Percentiles rank a stretch among this genome's conserved stretches.
phyloP scores from a whole-genome alignment of 2,329 filamentous ascomycete species.

The Plectosphaerella cucumerina region DNA sequence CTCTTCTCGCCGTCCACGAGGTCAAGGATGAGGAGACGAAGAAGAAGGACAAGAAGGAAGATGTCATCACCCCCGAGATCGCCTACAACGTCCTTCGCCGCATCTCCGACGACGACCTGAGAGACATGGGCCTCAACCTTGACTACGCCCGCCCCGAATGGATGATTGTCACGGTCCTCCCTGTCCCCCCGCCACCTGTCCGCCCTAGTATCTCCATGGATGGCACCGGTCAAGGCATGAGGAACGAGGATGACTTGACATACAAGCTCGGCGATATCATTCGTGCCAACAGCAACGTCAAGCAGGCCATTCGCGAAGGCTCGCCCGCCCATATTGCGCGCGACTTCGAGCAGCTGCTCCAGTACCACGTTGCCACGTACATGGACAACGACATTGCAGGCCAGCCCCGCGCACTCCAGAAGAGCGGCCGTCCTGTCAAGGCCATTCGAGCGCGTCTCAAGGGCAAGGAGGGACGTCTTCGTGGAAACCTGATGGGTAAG shows the following conservation, averaged over 20 bases:
- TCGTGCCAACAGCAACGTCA: conserved; percentile 91
- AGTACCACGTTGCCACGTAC: conserved; percentile 97
- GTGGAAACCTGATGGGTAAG: conserved; percentile 99
- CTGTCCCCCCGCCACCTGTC: conserved; percentile 92
- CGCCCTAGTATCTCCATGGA: conserved; percentile 97
- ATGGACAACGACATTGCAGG: conserved; percentile 99
- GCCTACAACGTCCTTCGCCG: conserved; percentile 83
- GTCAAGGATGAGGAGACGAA: conserved; percentile 73
- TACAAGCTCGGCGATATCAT: conserved; percentile 99
- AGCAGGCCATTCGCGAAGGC: conserved; percentile 85
- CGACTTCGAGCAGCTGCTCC: conserved; percentile 87
- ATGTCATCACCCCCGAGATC: conserved; percentile 75
- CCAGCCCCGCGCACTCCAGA: conserved; percentile 89
- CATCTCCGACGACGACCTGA: conserved; percentile 76
- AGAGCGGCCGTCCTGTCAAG: conserved; percentile 94
- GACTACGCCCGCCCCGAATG: conserved; percentile 96
- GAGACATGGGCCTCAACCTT: conserved; percentile 84
- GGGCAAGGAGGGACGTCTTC: conserved; percentile 96
- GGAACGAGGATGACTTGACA: conserved; percentile 97
- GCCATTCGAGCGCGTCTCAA: conserved; percentile 95
- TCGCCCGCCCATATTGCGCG: conserved; percentile 85
- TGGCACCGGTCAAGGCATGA: conserved; percentile 84
- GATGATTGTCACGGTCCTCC: conserved; percentile 95
- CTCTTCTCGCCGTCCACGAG: conserved; percentile 75
- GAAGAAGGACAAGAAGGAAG: conserved; percentile 64